These are phyloP conservation scores for Dothideomycetes sp. DNA, from an alignment of 2,329 filamentous ascomycete species.

Conservation along the genomic window DNA sequence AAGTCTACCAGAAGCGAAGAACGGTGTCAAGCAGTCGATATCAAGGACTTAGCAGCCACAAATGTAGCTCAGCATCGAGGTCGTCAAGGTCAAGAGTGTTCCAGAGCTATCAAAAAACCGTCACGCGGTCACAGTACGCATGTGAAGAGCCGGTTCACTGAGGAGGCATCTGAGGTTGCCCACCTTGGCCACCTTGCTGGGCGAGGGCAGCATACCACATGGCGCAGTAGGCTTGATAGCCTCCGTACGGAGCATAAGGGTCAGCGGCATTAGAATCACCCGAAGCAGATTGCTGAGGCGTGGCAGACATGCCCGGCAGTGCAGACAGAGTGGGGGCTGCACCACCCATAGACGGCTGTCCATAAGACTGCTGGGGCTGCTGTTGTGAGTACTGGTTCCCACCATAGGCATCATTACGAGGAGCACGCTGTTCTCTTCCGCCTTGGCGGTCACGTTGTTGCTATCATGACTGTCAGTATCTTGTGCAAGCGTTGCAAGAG, in stretches of 20 bases:
- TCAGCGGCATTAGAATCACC: slow-evolving; percentile 46
- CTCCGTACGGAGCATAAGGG: slow-evolving; percentile 68
- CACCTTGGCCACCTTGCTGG: slow-evolving; percentile 37
- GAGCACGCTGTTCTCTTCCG: slow-evolving; percentile 16
- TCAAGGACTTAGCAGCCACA: background rate
- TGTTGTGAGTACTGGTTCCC: slow-evolving; percentile 22
- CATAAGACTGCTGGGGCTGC: slow-evolving; percentile 31
- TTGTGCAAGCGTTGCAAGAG: background rate
- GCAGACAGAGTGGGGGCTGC: slow-evolving; percentile 13
- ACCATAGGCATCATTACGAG: slow-evolving; percentile 27
- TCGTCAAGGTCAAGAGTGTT: slow-evolving; percentile 1
- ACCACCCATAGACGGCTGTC: slow-evolving; percentile 14
- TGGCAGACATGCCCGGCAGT: slow-evolving; percentile 16
- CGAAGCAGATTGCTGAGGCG: slow-evolving; percentile 27
- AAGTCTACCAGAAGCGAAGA: slow-evolving; percentile 13
- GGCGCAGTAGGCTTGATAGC: slow-evolving; percentile 70
- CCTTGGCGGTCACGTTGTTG: slow-evolving; percentile 17
- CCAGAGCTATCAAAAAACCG: slow-evolving; percentile 8
- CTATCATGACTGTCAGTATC: slow-evolving; percentile 11
- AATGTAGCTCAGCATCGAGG: slow-evolving; percentile 1
- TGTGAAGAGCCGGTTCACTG: slow-evolving; percentile 6
- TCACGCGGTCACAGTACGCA: slow-evolving; percentile 13
- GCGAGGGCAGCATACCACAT: slow-evolving; percentile 69
- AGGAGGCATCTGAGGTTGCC: slow-evolving; percentile 13
- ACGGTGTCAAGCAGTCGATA: slow-evolving; percentile 8